Evolutionary conservation across 1,284 basidiomycete genomes (phyloP).

Genomic region (Pisolithus thermaeus): DNA sequence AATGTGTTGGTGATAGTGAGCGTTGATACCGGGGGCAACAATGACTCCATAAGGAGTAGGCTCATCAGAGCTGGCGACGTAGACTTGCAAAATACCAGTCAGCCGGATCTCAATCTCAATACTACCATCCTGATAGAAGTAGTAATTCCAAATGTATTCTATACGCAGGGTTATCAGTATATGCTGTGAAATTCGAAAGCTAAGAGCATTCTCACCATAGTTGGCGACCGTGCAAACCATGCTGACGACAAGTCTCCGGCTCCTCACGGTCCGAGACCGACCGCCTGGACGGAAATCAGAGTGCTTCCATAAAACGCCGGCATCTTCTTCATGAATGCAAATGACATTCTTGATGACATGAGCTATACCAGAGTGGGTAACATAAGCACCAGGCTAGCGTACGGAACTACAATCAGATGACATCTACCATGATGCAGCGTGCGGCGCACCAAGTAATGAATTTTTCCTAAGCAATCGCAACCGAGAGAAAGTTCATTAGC

Average conservation of each 20-base stretch:
- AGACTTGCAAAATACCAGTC: constrained; percentile 76
- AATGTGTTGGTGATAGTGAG: constrained; percentile 88
- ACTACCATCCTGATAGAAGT: constrained; percentile 83
- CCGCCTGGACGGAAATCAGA: constrained; percentile 84
- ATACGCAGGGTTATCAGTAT: constrained; percentile 8
- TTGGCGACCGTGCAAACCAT: constrained; percentile 89
- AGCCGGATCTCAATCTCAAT: constrained; percentile 80
- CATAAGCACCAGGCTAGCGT: constrained; percentile 62
- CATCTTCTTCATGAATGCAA: constrained; percentile 90
- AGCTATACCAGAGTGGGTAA: constrained; percentile 64
- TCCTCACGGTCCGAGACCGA: constrained; percentile 70
- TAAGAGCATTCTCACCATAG: constrained; percentile 49
- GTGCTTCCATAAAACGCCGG: constrained; percentile 81
- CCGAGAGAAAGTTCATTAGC: constrained; percentile 80
- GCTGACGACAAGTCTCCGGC: constrained; percentile 77
- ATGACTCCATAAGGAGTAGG: constrained; percentile 67
- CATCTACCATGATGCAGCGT: background rate
- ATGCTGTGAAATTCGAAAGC: background rate
- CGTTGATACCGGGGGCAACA: constrained; percentile 83
- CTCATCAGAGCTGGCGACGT: constrained; percentile 53
- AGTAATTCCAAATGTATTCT: constrained; percentile 84
- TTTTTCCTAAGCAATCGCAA: constrained; percentile 81
- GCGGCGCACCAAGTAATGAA: constrained; percentile 67
- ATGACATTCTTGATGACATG: constrained; percentile 78
- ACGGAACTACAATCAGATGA: constrained; percentile 5